These are phyloP conservation scores for Fraxinus baroniana DNA, from an alignment of 305 asterid species.

Conservation along the genomic window DNA sequence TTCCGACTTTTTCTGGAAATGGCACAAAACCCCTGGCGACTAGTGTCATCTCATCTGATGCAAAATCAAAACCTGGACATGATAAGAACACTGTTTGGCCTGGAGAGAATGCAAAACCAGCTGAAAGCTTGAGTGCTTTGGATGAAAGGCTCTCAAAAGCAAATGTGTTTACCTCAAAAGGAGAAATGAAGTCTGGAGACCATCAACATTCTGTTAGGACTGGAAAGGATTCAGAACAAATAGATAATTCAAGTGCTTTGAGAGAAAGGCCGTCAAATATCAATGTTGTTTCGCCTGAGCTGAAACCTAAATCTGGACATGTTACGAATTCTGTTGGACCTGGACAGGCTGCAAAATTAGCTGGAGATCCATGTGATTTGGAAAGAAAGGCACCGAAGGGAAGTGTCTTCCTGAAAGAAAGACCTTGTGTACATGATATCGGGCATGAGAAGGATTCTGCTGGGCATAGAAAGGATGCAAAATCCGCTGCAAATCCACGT, in stretches of 20 bases:
- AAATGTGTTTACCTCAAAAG: constrained; percentile 12
- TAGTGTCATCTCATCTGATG: constrained; percentile 14
- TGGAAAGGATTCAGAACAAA: constrained; percentile 16
- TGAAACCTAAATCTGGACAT: constrained; percentile 24
- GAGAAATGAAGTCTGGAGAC: constrained; percentile 16
- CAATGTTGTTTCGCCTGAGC: constrained; percentile 14
- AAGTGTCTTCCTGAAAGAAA: constrained; percentile 20
- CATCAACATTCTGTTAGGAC: constrained; percentile 10
- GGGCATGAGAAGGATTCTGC: constrained; percentile 20
- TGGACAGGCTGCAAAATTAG: constrained; percentile 23
- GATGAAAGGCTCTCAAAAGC: constrained; percentile 18
- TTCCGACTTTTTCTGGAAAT: constrained; percentile 13
- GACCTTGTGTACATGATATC: constrained; percentile 21
- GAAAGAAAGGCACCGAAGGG: constrained; percentile 22
- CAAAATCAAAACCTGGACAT: constrained; percentile 19
- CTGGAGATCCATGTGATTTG: constrained; percentile 26
- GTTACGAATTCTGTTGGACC: constrained; percentile 21
- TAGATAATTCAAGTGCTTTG: constrained; percentile 14
- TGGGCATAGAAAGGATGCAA: constrained; percentile 2
- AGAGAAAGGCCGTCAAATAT: constrained; percentile 14
- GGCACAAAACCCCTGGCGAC: constrained; percentile 15
- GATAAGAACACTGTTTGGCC: constrained; percentile 17
- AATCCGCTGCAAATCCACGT: constrained; percentile 17
- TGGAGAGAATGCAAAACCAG: constrained; percentile 11
- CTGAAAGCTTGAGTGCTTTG: constrained; percentile 12